Evolutionary conservation across 352 stramenopile genomes (phyloP), one percentile per base, ranked within the genome.

Genomic region (Phytophthora tubulina): DNA sequence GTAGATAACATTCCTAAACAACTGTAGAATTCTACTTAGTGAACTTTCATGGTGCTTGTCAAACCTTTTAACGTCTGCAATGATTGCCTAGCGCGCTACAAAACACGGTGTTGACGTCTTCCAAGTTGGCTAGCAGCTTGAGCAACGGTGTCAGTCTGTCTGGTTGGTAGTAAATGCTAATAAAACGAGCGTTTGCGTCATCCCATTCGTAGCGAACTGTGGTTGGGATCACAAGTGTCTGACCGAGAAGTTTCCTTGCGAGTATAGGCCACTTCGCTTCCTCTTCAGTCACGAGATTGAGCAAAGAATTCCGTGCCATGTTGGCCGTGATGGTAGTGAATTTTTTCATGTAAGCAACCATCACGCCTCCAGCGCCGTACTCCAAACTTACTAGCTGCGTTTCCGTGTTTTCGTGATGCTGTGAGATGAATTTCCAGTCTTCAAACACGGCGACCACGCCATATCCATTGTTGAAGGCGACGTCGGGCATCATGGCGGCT

Each of bases 131-230:
- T 7, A 56, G 14, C 10, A 44, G 15, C 32, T 56, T 56, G 14
- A 56, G 35, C 15, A 42, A 2, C 9, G 50, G 50, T 6, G 50
- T 56, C 14, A 42, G 3, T 31, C 44, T 41, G 15, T 56, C 50
- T 56, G 11, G 14, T 32, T 42, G 6, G 50, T 56, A 42, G 9
- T 32, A 32, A 13, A 56, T 15, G 32, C 50, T 36, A n/a, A 38
- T 27, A n/a, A 56, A 39, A 31, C 35, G 50, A n/a, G 6, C 32
- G 9, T 4, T 15, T 2, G 15, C 0, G 11, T 56, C 32, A 13
- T 56, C 50, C 50, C 50, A 56, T 13, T 42, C 50, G n/a, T 32
- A 56, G 6, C 50, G 32, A n/a, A 42, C 15, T 6, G 15, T 56
- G 14, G 50, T 31, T 14, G 14, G 14, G 15, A 56, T 31, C 5